A percentile compares a stretch with the other conserved stretches of the same genome.
These are phyloP conservation scores for Botrytis medusae DNA, from an alignment of 2,329 filamentous ascomycete species.

Conservation along the genomic window DNA sequence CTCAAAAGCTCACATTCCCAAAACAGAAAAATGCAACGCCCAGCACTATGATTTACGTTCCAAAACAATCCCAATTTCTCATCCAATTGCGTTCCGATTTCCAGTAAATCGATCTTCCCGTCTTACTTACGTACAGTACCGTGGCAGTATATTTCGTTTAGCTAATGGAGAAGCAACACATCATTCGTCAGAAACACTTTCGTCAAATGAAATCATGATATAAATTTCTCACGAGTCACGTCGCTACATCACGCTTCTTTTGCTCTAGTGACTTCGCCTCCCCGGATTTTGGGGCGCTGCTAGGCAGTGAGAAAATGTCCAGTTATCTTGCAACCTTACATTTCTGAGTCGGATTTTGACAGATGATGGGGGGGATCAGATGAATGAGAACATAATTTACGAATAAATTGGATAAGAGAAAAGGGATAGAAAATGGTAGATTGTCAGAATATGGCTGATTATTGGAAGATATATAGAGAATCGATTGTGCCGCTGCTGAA, in stretches of 20 bases:
- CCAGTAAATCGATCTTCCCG: background rate
- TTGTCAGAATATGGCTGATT: background rate
- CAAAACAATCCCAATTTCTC: background rate
- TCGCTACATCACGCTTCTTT: background rate
- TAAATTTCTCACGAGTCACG: background rate
- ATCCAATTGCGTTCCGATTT: background rate
- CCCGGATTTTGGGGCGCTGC: background rate
- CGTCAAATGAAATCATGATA: background rate
- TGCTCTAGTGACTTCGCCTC: background rate
- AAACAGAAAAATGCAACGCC: background rate
- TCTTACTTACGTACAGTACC: background rate
- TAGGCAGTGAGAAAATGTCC: conserved; percentile 1
- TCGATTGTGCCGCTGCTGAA: background rate
- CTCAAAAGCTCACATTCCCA: background rate
- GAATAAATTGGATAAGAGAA: background rate
- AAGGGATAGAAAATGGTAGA: background rate
- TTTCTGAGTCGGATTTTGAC: background rate
- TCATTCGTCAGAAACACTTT: background rate
- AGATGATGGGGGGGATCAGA: background rate
- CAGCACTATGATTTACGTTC: background rate
- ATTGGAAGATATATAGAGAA: background rate
- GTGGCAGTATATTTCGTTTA: background rate
- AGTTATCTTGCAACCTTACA: background rate
- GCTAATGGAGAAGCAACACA: background rate
- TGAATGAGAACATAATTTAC: background rate